A percentile compares a stretch with the other conserved stretches of the same genome.
These are phyloP conservation scores for Drosera capensis DNA, from an alignment of 148 eudicot genomes.

Conservation along the genomic window DNA sequence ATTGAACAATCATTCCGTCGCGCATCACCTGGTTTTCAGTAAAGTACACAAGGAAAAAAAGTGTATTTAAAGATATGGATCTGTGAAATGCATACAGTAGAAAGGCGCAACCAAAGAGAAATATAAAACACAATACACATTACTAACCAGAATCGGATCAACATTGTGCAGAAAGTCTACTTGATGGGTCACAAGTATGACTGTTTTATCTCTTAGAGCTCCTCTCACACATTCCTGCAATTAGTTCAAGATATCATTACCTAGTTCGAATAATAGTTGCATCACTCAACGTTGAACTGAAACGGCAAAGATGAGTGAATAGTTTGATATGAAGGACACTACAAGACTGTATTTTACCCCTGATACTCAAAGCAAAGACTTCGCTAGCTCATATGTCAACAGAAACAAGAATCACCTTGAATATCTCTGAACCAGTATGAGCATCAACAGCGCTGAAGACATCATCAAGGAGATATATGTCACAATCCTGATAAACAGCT, in stretches of 20 bases:
- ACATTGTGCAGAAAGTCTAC: slow-evolving; percentile 93
- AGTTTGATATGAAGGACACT: too few species aligned
- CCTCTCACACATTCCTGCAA: slow-evolving; percentile 89
- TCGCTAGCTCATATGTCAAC: too few species aligned
- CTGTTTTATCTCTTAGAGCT: slow-evolving; percentile 60
- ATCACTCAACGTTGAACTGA: too few species aligned
- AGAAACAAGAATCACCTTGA: slow-evolving; percentile 42
- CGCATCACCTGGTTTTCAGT: slow-evolving; percentile 60
- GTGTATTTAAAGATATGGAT: neutral
- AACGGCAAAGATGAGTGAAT: too few species aligned
- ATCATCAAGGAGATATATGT: slow-evolving; percentile 93
- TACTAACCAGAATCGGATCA: slow-evolving; percentile 63
- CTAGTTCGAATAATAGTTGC: too few species aligned
- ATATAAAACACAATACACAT: neutral
- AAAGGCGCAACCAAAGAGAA: too few species aligned
- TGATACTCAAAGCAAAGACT: too few species aligned
- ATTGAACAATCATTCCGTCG: slow-evolving; percentile 77
- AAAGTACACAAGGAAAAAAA: neutral
- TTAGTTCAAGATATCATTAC: slow-evolving; percentile 6
- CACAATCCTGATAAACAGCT: slow-evolving; percentile 93
- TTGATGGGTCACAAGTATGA: slow-evolving; percentile 92
- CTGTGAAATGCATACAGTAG: neutral
- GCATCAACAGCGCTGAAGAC: slow-evolving; percentile 97
- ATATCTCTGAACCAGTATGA: slow-evolving; percentile 85
- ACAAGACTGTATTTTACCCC: too few species aligned